Conservation (phyloP, 805 yeast species). For the Wickerhamomyces rabaulensis region DNA sequence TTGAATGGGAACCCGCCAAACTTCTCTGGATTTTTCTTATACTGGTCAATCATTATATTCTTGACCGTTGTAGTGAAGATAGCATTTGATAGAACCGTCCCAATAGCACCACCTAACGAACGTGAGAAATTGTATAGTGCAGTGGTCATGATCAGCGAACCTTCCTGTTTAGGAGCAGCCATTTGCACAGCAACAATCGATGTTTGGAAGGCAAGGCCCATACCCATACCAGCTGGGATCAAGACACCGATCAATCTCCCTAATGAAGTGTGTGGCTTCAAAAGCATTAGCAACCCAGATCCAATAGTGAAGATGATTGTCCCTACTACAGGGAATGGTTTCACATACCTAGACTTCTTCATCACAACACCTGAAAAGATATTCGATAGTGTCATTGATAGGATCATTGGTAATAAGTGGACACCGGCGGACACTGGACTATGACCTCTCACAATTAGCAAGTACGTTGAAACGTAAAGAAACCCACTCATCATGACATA, state of each 20-base stretch:
- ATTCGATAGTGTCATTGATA: constrained; percentile 30
- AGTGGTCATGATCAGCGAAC: constrained; percentile 44
- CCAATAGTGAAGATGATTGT: constrained; percentile 28
- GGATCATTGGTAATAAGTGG: constrained; percentile 36
- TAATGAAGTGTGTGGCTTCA: constrained; percentile 24
- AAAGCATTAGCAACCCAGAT: constrained; percentile 13
- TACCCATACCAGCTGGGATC: constrained; percentile 40
- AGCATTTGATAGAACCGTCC: constrained; percentile 38
- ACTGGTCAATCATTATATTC: neutral
- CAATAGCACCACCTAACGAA: constrained; percentile 41
- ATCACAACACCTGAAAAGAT: constrained; percentile 25
- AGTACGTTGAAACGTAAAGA: constrained; percentile 33
- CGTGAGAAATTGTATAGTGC: constrained; percentile 40
- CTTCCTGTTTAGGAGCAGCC: constrained; percentile 45
- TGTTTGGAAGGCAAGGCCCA: constrained; percentile 45
- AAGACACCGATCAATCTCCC: constrained; percentile 39
- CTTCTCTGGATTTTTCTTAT: neutral
- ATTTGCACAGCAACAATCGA: constrained; percentile 40
- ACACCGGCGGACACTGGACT: constrained; percentile 41
- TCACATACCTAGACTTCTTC: constrained; percentile 29
- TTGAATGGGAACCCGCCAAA: neutral
- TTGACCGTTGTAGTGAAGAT: constrained; percentile 30
- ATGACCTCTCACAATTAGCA: constrained; percentile 35
- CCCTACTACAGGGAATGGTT: constrained; percentile 21
- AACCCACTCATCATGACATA: constrained; percentile 3